Evolutionary conservation across 805 yeast genomes (phyloP), one percentile per base, ranked within the genome.

Genomic region (Wickerhamomyces strasburgensis): DNA sequence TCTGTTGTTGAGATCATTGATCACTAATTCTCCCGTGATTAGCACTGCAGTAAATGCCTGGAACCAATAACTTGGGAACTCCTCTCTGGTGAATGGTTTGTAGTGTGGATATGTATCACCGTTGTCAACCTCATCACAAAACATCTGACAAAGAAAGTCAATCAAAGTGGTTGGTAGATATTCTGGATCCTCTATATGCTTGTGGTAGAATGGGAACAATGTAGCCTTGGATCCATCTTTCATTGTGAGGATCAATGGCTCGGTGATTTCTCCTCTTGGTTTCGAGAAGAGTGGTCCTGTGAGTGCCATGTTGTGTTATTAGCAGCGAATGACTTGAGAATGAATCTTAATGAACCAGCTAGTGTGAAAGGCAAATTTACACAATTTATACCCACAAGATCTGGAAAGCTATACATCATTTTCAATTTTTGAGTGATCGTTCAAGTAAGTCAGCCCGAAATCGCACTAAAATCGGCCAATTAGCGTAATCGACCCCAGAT

Each of bases 61-160:
- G 45, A 81, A 80, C 83, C 90, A 84, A 55, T 78, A 78, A 15
- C 67, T 65, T n/a, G 54, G 37, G 57, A 82, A 88, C 39, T 72
- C 79, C 3, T 74, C 69, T 14, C 52, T 56, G 3, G 65, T 39
- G 33, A 73, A 51, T 2, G 52, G 51, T 5, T 68, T 58, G 16
- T 64, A 60, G 42, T 75, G 67, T 0, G 96, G 94, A 48, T 88
- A 87, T 0, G 96, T 86, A 26, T 64, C 60, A 5, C 97, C 97
- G 29, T 68, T 75, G 24, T 72, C 83, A 6, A 88, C 69, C 37
- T 84, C 86, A 13, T 55, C 49, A 56, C 84, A 84, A 64, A 84
- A 75, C 40, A 75, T 73, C 3, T 60, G 54, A 38, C 58, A 65
- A 44, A 84, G 50, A 27, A 57, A 68, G 2, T 64, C 57, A 5